These are phyloP conservation scores for Cyberlindnera mycetangii DNA, from an alignment of 805 yeast genomes.

Conservation along the genomic window DNA sequence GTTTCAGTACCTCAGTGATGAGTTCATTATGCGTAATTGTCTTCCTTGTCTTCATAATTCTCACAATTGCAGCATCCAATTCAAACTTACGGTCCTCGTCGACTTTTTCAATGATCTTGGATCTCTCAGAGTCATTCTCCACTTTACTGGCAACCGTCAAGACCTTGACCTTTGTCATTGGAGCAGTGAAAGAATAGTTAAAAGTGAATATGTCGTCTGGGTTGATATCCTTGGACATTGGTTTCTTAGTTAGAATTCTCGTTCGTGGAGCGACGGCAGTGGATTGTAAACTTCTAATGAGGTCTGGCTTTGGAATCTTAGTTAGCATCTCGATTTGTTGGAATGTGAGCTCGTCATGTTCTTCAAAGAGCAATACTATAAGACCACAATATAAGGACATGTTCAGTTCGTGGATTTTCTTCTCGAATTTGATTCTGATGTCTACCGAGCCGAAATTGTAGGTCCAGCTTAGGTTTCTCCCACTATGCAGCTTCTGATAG, in stretches of 20 bases:
- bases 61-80: conserved; percentile 81
- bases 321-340: conserved; percentile 65
- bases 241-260: conserved; percentile 68
- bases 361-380: conserved; percentile 70
- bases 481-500: conserved; percentile 50
- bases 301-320: conserved; percentile 67
- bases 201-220: conserved; percentile 61
- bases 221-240: conserved; percentile 70
- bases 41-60: conserved; percentile 80
- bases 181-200: conserved; percentile 66
- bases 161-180: conserved; percentile 68
- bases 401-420: conserved; percentile 70
- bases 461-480: conserved; percentile 71
- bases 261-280: conserved; percentile 81
- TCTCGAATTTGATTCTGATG: conserved; percentile 64
- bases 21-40: conserved; percentile 60
- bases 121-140: conserved; percentile 42
- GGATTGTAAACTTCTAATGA: conserved; percentile 75
- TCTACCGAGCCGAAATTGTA: conserved; percentile 84
- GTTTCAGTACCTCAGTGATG: conserved; percentile 60
- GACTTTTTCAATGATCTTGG: conserved; percentile 51
- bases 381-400: conserved; percentile 81
- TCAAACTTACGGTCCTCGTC: conserved; percentile 63
- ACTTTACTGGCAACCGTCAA: conserved; percentile 51
- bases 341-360: conserved; percentile 50